These are phyloP conservation scores for Trametes maxima DNA, from an alignment of 768 basidiomycete species.

Conservation along the genomic window DNA sequence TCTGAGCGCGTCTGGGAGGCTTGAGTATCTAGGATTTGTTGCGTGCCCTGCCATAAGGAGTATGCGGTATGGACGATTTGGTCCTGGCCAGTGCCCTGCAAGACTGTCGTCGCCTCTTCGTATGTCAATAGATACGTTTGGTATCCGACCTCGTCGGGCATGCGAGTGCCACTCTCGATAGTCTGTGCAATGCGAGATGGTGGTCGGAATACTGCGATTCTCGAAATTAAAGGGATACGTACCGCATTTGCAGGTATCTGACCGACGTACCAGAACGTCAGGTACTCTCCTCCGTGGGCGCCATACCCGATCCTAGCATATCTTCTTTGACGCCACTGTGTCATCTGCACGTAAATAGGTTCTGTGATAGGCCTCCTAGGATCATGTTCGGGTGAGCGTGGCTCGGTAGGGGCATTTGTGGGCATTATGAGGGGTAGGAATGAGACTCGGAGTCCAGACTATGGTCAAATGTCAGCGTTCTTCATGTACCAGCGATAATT, in stretches of 20 bases:
- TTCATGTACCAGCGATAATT: neutral
- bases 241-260: constrained; percentile 56
- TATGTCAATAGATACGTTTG: constrained; percentile 43
- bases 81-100: constrained; percentile 35
- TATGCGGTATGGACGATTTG: constrained; percentile 44
- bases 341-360: constrained; percentile 46
- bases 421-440: constrained; percentile 50
- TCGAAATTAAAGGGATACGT: constrained; percentile 24
- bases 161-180: constrained; percentile 52
- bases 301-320: constrained; percentile 11
- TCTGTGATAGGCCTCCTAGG: constrained; percentile 37
- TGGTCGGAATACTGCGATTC: neutral
- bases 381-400: constrained; percentile 17
- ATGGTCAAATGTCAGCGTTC: neutral
- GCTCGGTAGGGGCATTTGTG: constrained; percentile 45
- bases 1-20: neutral
- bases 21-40: neutral
- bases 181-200: constrained; percentile 36
- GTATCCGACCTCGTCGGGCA: constrained; percentile 58
- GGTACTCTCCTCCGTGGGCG: constrained; percentile 49
- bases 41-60: constrained; percentile 34
- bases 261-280: constrained; percentile 58
- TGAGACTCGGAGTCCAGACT: constrained; percentile 54
- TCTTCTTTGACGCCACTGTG: constrained; percentile 28
- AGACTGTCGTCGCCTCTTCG: constrained; percentile 44